Evolutionary conservation across 768 basidiomycete genomes (phyloP), one percentile per base, ranked within the genome.

Genomic region (Lepiota brunneoincarnata): DNA sequence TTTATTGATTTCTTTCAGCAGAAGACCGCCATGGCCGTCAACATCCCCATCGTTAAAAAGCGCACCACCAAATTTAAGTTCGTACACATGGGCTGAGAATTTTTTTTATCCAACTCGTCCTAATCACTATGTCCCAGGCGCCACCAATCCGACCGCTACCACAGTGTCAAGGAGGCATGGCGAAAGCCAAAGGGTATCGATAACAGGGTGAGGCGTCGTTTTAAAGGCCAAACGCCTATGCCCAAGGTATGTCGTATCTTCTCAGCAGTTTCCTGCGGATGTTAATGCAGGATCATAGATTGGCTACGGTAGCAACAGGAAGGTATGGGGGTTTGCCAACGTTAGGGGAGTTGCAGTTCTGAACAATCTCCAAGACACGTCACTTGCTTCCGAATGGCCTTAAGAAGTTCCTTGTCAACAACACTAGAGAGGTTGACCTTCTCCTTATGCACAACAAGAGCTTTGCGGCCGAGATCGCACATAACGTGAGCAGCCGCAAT

Each of bases 111-210:
- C 35, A 46, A 36, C 20, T n/a, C 34, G 6, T 39, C 52, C 51
- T 57, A 53, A 49, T 50, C 34, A 7, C 45, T 18, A 10, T 45
- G 51, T 53, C 60, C 26, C 69, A 93, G 91, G 82, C 92, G 96
- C 75, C 96, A 98, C 75, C 96, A 98, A 76, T 96, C 93, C 46
- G 96, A 98, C 78, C 90, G 96, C 69, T 98, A 97, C 80, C 84
- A 91, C 72, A 77, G 89, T 62, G 94, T 98, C 63, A 96, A 96
- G 83, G 94, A 97, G 80, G 80, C 91, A 80, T 99, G 97, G 97
- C 84, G 97, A 73, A 99, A 99, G 81, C 97, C 97, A 63, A 99
- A 98, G 86, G 97, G 96, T 92, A 98, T 98, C 65, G 96, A 98
- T 72, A 98, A 98, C 86, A 86, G 95, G 67, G 95, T 97, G 65